Evolutionary conservation across 805 yeast species (phyloP).

Genomic region (Kodamaea kaohsiungensis): DNA sequence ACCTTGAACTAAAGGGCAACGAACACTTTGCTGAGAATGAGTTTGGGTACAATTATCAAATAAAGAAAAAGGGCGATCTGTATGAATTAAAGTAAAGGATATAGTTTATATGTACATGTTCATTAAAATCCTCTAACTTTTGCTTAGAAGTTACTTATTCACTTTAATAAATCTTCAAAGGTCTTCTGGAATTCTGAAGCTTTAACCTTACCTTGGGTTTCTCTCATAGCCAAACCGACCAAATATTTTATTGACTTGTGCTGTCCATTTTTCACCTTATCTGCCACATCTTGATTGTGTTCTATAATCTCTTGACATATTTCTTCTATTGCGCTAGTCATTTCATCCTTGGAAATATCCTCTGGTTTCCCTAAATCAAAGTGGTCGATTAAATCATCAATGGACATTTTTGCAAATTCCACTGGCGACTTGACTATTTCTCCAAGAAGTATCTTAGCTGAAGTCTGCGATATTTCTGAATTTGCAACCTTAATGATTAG

Average conservation of each 20-base stretch:
- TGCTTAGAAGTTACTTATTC: too few relatives aligned
- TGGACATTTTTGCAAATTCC: slow-evolving; percentile 25
- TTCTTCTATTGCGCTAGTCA: slow-evolving; percentile 32
- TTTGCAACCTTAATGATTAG: slow-evolving; percentile 52
- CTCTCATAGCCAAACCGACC: slow-evolving; percentile 83
- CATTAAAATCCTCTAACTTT: too few relatives aligned
- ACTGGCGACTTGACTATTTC: slow-evolving; percentile 57
- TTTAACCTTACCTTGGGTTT: slow-evolving; percentile 63
- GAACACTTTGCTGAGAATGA: slow-evolving; percentile 11
- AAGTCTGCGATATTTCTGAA: slow-evolving; percentile 57
- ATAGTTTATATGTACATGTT: neutral
- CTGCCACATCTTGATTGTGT: slow-evolving; percentile 54
- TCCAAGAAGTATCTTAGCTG: slow-evolving; percentile 64
- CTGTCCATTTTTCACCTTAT: slow-evolving; percentile 56
- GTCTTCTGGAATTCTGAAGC: slow-evolving; percentile 31
- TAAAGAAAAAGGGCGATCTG: slow-evolving; percentile 9
- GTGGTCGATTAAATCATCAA: slow-evolving; percentile 52
- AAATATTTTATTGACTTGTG: slow-evolving; percentile 71
- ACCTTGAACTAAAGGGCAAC: slow-evolving; percentile 9
- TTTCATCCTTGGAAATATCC: slow-evolving; percentile 29
- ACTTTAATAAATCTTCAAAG: slow-evolving; percentile 23
- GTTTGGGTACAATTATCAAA: slow-evolving; percentile 17
- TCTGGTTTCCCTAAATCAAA: slow-evolving; percentile 46
- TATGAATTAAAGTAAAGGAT: neutral
- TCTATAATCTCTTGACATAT: slow-evolving; percentile 49